Percentiles rank a stretch among this genome's conserved stretches.
Conservation (phyloP, 805 yeast species). For the Myxozyma neotropica region DNA sequence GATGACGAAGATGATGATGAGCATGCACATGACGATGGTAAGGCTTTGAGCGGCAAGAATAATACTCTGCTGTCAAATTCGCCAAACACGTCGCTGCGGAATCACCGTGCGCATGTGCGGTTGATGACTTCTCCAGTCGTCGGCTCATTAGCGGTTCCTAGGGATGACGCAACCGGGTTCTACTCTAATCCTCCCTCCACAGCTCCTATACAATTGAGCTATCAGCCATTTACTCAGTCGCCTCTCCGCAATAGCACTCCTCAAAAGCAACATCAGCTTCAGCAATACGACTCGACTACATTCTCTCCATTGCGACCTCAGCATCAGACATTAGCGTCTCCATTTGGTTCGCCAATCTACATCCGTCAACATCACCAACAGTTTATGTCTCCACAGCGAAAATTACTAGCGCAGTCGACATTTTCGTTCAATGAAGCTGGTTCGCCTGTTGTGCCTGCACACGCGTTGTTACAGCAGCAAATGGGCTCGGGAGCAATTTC, state of each 20-base stretch:
- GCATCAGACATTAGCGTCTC: slow-evolving; percentile 1
- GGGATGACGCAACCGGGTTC: slow-evolving; percentile 5
- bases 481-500: slow-evolving; percentile 22
- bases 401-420: slow-evolving; percentile 27
- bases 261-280: slow-evolving; percentile 1
- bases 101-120: slow-evolving; percentile 37
- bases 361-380: slow-evolving; percentile 24
- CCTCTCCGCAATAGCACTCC: slow-evolving; percentile 9
- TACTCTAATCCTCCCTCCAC: slow-evolving; percentile 4
- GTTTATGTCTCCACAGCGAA: slow-evolving; percentile 31
- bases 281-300: neutral
- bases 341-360: slow-evolving; percentile 27
- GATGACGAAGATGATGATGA: slow-evolving; percentile 9
- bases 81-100: slow-evolving; percentile 37
- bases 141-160: neutral
- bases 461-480: slow-evolving; percentile 14
- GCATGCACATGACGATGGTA: neutral
- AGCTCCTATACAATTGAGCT: neutral
- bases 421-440: slow-evolving; percentile 22
- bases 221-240: slow-evolving; percentile 1
- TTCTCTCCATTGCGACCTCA: slow-evolving; percentile 26
- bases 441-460: slow-evolving; percentile 14
- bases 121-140: slow-evolving; percentile 36
- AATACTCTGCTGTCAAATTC: slow-evolving; percentile 23
- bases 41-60: neutral